These are phyloP conservation scores for Bothriochloa decipiens DNA, from an alignment of 176 grass and related monocot species.

Conservation along the genomic window DNA sequence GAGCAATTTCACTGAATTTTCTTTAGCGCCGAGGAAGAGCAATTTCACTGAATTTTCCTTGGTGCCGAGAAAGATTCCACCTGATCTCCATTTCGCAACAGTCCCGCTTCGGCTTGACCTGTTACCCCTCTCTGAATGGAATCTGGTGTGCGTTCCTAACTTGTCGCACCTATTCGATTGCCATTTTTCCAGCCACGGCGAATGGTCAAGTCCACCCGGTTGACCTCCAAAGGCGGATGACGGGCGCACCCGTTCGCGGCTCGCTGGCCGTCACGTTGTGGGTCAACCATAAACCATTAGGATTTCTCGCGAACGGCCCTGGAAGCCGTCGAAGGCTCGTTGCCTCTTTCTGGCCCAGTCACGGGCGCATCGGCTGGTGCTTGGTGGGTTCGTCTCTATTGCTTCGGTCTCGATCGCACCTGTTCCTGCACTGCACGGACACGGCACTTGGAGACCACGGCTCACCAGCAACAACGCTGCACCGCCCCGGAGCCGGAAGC, in stretches of 20 bases:
- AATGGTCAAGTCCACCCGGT: slow-evolving; percentile 28
- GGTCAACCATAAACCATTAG: neutral
- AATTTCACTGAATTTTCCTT: neutral
- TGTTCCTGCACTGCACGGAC: neutral
- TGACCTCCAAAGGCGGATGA: slow-evolving; percentile 26
- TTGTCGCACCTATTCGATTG: neutral
- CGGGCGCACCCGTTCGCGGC: neutral
- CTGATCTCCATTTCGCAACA: neutral
- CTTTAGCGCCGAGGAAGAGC: neutral
- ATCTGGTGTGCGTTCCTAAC: neutral
- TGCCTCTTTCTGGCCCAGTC: neutral
- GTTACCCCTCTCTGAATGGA: neutral
- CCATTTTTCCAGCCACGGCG: slow-evolving; percentile 17
- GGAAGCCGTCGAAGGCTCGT: neutral
- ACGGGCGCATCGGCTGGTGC: neutral
- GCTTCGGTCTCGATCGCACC: neutral
- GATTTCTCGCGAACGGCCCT: neutral
- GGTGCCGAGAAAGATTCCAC: neutral
- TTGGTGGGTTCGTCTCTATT: neutral
- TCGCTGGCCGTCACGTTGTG: neutral
- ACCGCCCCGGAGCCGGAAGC: slow-evolving; percentile 20
- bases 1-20: neutral
- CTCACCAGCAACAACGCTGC: neutral
- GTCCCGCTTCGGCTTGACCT: neutral
- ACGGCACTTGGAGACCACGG: slow-evolving; percentile 29